A percentile compares a stretch with the other conserved stretches of the same genome.
These are phyloP conservation scores for Colletotrichum lupini DNA, from an alignment of 2,329 filamentous ascomycete genomes.

Conservation along the genomic window DNA sequence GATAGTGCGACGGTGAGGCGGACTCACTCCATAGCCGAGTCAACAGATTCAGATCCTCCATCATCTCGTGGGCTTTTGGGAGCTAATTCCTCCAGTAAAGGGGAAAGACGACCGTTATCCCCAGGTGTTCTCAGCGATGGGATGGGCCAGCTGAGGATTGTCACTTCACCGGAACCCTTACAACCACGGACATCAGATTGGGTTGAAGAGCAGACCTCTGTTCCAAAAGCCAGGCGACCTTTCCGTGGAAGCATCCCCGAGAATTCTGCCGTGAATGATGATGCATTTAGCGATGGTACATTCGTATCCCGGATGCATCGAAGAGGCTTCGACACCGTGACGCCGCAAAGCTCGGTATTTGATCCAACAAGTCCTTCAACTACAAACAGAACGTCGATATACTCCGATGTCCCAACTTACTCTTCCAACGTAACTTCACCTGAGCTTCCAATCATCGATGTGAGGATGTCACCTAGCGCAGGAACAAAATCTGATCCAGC, in stretches of 20 bases:
- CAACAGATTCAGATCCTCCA: background rate
- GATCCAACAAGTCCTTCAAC: conserved; percentile 26
- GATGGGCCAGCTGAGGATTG: background rate
- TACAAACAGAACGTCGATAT: conserved; percentile 27
- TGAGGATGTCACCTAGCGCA: background rate
- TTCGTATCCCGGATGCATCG: background rate
- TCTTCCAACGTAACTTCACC: background rate
- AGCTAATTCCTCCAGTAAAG: background rate
- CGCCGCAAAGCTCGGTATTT: conserved; percentile 18
- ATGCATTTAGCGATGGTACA: background rate
- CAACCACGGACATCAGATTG: conserved; percentile 11
- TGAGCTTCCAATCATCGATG: conserved; percentile 2
- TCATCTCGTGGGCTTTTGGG: background rate
- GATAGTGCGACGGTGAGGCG: background rate
- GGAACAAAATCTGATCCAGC: conserved; percentile 12
- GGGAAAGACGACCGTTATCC: background rate
- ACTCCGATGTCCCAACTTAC: conserved; percentile 14
- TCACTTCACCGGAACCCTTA: background rate
- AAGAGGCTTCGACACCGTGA: background rate
- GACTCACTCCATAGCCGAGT: background rate
- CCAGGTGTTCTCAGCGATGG: conserved; percentile 20
- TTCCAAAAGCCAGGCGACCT: background rate
- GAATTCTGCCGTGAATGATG: background rate
- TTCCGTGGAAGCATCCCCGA: conserved; percentile 17
- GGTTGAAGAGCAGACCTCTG: conserved; percentile 18